These are phyloP conservation scores for Ophiobolus disseminans DNA, from an alignment of 2,329 filamentous ascomycete genomes.

Conservation along the genomic window DNA sequence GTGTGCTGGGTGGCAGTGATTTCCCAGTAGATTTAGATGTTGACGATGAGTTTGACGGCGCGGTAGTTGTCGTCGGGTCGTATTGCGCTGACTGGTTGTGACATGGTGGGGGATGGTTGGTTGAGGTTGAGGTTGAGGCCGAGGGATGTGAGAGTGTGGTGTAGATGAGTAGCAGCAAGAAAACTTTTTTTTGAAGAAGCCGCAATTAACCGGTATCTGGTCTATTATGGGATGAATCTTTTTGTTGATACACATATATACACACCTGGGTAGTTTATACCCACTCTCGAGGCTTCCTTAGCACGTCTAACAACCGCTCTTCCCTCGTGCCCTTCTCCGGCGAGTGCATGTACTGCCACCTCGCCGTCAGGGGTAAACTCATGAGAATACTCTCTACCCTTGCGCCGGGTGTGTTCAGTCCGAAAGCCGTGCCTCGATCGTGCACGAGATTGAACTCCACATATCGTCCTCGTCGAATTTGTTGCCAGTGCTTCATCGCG, in stretches of 20 bases:
- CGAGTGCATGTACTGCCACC: slow-evolving; percentile 95
- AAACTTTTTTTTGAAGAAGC: too few species aligned
- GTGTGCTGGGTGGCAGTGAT: not conserved
- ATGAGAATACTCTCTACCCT: slow-evolving; percentile 96
- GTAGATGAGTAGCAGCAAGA: too few species aligned
- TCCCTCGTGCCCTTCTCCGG: slow-evolving; percentile 78
- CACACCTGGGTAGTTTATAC: slow-evolving; percentile 37
- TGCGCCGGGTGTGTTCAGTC: slow-evolving; percentile 88
- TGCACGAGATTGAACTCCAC: slow-evolving; percentile 99
- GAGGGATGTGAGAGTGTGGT: too few species aligned
- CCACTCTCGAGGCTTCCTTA: slow-evolving; percentile 69
- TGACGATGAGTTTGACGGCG: not conserved
- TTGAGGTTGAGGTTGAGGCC: too few species aligned
- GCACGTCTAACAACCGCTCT: slow-evolving; percentile 77
- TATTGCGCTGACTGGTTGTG: too few species aligned
- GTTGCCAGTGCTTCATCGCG: slow-evolving; percentile 94
- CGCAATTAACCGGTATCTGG: too few species aligned
- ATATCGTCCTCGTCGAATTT: slow-evolving; percentile 90
- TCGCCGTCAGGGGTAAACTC: slow-evolving; percentile 90
- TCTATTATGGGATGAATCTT: too few species aligned
- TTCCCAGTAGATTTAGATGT: not conserved
- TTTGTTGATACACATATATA: not conserved
- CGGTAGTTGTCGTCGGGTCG: too few species aligned
- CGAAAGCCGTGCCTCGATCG: slow-evolving; percentile 88
- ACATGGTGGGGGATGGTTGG: too few species aligned